Percentiles rank a stretch among this genome's conserved stretches.
phyloP scores from a whole-genome alignment of 192 early-diverging fungal genomes.

The Backusella circina region DNA sequence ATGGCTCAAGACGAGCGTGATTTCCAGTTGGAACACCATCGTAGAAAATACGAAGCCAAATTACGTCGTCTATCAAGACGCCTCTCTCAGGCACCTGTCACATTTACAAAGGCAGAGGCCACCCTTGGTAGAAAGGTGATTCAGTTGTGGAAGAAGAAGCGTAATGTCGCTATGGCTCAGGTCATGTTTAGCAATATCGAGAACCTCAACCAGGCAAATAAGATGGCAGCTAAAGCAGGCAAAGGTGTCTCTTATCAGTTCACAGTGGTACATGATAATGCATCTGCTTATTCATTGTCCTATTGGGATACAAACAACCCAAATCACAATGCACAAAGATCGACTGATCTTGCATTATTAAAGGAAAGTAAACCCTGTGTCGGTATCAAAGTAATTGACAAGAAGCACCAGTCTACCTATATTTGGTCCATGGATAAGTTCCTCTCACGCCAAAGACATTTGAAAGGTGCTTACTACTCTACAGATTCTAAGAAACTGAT shows the following conservation, averaged over 20 bases:
- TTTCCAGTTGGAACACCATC: conserved; percentile 42
- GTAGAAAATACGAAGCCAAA: conserved; percentile 48
- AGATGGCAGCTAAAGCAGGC: conserved; percentile 73
- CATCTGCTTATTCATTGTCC: conserved; percentile 35
- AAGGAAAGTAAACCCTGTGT: conserved; percentile 42
- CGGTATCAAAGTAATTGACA: conserved; percentile 53
- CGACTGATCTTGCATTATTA: conserved; percentile 35
- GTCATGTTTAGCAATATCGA: conserved; percentile 60
- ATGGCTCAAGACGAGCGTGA: conserved; percentile 51
- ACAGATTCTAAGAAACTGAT: conserved; percentile 51
- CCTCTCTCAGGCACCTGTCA: conserved; percentile 25
- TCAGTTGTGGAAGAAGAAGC: conserved; percentile 48
- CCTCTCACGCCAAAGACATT: conserved; percentile 25
- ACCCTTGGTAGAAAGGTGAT: conserved; percentile 36
- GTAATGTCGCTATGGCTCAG: conserved; percentile 59
- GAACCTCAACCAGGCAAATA: conserved; percentile 83
- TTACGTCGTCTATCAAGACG: conserved; percentile 34
- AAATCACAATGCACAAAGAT: conserved; percentile 23
- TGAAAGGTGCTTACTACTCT: conserved; percentile 47
- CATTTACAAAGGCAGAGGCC: conserved; percentile 40
- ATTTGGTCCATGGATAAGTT: conserved; percentile 37
- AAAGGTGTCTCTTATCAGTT: conserved; percentile 82
- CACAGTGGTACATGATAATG: conserved; percentile 61
- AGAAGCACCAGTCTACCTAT: conserved; percentile 45
- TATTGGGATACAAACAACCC: conserved; percentile 41